Base-by-base conservation (phyloP, 2,329 filamentous ascomycete species). In the Ascochyta viciae-villosae region DNA sequence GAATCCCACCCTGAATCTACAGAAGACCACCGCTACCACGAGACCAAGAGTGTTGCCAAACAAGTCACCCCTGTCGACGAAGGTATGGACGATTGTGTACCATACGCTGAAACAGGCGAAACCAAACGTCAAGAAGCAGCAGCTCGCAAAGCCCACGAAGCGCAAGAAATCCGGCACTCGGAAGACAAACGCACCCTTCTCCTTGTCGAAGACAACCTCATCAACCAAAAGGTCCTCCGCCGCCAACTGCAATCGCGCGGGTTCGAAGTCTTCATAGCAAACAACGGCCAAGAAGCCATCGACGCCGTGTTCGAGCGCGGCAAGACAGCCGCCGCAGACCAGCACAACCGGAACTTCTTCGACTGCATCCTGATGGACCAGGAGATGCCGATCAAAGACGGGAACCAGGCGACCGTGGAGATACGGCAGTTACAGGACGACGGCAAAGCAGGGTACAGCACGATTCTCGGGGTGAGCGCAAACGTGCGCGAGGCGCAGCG, bases 181-280 rank as follows among this genome's bases (percentile, higher is more conserved):
- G 61, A 69, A 19, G 41, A 49, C 3, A 64, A 63, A 9, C 57
- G 61, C 9, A 74, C 68, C 2, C 52, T 76, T 6, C 71, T 83
- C 0, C 65, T 83, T 0, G 80, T 82, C 0, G 81, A 82, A 57
- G 81, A 82, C 56, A 83, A 82, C 41, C 50, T 76, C 3, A 78
- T 82, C 50, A 83, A 83, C 22, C 73, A 82, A 0, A 79, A 80
- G 19, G 80, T 83, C 24, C 61, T 83, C 26, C 72, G 77, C 13
- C 79, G 81, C 62, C 81, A 82, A 60, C 78, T 81, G 45, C 76
- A 78, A 50, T 77, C 78, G 38, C 71, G 79, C 10, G 73, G 75
- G 0, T 72, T 81, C 23, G 73, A 77, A 15, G 80, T 72, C 1
- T 65, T 73, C 15, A 76, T 75, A 1, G 80, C 80, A 1, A 72